Percentiles rank a stretch among this genome's conserved stretches.
Evolutionary conservation across 2,329 filamentous ascomycete species (phyloP).

Genomic region (Calonectria pseudoturangicola): DNA sequence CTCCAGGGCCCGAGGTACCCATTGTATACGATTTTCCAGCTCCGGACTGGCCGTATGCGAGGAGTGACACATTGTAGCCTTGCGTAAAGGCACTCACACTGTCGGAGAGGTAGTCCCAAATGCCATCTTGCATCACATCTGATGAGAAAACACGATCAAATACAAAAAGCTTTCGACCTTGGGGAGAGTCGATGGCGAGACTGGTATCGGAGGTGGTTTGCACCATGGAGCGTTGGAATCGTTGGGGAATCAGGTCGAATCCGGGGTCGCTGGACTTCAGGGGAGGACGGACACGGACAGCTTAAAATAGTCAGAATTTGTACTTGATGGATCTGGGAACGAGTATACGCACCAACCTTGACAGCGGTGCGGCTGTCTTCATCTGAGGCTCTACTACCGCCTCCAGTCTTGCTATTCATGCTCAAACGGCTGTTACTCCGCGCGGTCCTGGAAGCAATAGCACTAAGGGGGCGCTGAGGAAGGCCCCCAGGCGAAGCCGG

Average conservation of each 20-base stretch:
- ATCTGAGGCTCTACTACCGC: conserved; percentile 88
- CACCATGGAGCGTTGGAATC: conserved; percentile 94
- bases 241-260: conserved; percentile 94
- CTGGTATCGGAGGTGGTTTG: conserved; percentile 91
- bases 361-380: conserved; percentile 94
- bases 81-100: conserved; percentile 93
- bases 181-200: conserved; percentile 90
- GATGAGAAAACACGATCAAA: conserved; percentile 96
- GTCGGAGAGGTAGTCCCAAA: conserved; percentile 96
- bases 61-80: conserved; percentile 97
- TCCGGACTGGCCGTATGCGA: conserved; percentile 98
- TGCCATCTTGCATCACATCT: conserved; percentile 87
- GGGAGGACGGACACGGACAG: conserved; percentile 93
- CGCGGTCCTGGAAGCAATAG: conserved; percentile 81
- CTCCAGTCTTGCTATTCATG: conserved; percentile 85
- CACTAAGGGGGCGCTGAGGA: conserved; percentile 85
- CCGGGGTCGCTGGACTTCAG: conserved; percentile 90
- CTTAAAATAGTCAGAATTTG: conserved; percentile 67
- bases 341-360: conserved; percentile 88
- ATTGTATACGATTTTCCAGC: conserved; percentile 99
- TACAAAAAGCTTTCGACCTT: conserved; percentile 95
- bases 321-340: conserved; percentile 6
- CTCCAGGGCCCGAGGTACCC: conserved; percentile 91
- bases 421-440: conserved; percentile 91
- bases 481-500: conserved; percentile 77